Evolutionary conservation across 441 rosid species (phyloP), one percentile per base, ranked within the genome.

Genomic region (Bocquillonia castaneifolia): DNA sequence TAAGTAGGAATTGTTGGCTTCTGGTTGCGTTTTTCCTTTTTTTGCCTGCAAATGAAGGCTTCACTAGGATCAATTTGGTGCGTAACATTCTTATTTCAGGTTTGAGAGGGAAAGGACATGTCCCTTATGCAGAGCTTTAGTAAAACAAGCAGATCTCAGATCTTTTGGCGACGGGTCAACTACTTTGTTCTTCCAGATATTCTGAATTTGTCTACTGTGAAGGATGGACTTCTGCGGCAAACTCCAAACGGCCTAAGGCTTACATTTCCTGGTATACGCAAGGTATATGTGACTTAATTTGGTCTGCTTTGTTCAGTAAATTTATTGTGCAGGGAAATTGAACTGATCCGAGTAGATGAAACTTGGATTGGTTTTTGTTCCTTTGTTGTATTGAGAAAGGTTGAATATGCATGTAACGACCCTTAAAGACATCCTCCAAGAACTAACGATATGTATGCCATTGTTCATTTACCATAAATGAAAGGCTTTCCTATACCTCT

Each of bases 51-150:
- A 15, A 67, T 68, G 28, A 28, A 32, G 36, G 51, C 31, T 13
- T 63, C 13, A 6, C 45, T 62, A 25, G 29, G 22, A 63, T 12
- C 47, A 63, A 25, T 37, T 25, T 29, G 42, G 64, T 70, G 63
- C 70, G 9, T 10, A 50, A 25, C 34, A 50, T 56, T 61, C 10
- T 65, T 29, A 59, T 72, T 72, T 17, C 84, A 86, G 91, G 91
- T 86, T 86, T 59, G 94, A 88, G 78, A 82, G 94, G 78, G 94
- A 86, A 75, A 77, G 94, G 79, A 88, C 90, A 0, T 86, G 91
- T 60, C 91, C 94, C 1, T 74, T 88, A 77, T 88, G 94, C 73
- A 81, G 90, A 76, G 90, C 90, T 44, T 75, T 84, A 79, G 91
- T 88, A 42, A 88, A 83, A 74, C 78, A 88, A 29, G 87, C 91